Percentiles rank a stretch among this genome's conserved stretches.
These are phyloP conservation scores for Neltuma alba DNA, from an alignment of 306 rosid species.

Conservation along the genomic window DNA sequence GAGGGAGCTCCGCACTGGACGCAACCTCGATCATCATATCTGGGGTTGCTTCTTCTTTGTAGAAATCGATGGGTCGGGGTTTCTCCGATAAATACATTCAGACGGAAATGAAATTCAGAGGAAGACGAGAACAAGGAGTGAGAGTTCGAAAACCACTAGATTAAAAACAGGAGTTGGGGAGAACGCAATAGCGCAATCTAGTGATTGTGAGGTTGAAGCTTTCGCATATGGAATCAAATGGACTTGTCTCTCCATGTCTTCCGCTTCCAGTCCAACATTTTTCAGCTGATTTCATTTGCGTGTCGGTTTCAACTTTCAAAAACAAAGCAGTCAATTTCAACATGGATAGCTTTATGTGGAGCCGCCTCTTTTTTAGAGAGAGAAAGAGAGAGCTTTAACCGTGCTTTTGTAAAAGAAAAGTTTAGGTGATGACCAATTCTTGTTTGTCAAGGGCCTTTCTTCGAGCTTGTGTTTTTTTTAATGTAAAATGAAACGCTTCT, in stretches of 20 bases:
- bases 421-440: no score
- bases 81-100: slow-evolving; percentile 75
- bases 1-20: slow-evolving; percentile 45
- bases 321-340: not conserved
- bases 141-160: not conserved
- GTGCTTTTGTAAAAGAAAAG: no score
- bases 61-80: slow-evolving; percentile 73
- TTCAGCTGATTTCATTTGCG: not conserved
- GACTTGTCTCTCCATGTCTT: not conserved
- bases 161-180: not conserved
- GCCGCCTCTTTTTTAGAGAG: not conserved
- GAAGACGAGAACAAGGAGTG: not conserved
- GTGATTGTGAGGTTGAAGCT: not conserved
- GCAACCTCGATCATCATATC: slow-evolving; percentile 84
- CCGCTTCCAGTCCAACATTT: not conserved
- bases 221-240: not conserved
- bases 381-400: no score
- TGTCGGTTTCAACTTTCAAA: not conserved
- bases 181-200: not conserved
- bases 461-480: no score
- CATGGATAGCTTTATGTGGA: not conserved
- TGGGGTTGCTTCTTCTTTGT: slow-evolving; percentile 61
- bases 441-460: no score
- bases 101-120: not conserved
- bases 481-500: no score